Percentiles rank a stretch among this genome's conserved stretches.
Conservation (phyloP, 2,329 filamentous ascomycete species). For the Monilinia fructicola region DNA sequence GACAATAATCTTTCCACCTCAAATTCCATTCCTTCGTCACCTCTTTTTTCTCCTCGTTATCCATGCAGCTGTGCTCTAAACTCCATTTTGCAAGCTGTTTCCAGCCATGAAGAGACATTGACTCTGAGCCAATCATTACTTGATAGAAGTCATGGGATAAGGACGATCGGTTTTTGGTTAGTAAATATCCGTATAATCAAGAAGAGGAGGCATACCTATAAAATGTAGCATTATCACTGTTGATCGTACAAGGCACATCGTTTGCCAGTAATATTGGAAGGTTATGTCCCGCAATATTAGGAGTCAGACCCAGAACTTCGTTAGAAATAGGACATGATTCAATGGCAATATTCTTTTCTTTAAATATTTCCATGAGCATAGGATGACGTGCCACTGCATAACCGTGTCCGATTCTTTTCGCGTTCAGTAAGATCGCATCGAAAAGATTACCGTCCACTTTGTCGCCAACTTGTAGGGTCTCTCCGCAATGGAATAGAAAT, state of each 20-base stretch:
- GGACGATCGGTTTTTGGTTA: conserved; percentile 54
- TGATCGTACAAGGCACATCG: conserved; percentile 71
- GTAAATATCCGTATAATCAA: not conserved
- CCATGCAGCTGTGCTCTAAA: conserved; percentile 58
- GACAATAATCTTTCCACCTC: conserved; percentile 60
- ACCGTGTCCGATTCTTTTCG: conserved; percentile 72
- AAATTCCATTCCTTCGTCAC: conserved; percentile 50
- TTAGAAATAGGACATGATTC: conserved; percentile 78
- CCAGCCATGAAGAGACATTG: conserved; percentile 69
- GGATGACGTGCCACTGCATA: conserved; percentile 68
- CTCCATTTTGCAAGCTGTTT: conserved; percentile 67
- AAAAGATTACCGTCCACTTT: conserved; percentile 67
- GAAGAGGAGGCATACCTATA: conserved; percentile 55
- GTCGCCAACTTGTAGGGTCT: conserved; percentile 66
- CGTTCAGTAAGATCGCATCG: conserved; percentile 63
- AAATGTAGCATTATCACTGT: conserved; percentile 72
- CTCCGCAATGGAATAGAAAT: conserved; percentile 75
- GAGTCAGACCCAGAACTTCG: conserved; percentile 69
- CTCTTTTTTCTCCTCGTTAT: conserved; percentile 44
- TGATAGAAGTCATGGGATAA: conserved; percentile 78
- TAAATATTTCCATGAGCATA: conserved; percentile 64
- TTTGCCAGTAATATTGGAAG: conserved; percentile 69
- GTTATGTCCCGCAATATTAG: conserved; percentile 62
- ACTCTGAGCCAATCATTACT: conserved; percentile 64
- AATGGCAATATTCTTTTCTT: conserved; percentile 63